Evolutionary conservation across 2,329 filamentous ascomycete genomes (phyloP), one percentile per base, ranked within the genome.

Genomic region (Cladosporium sp.): DNA sequence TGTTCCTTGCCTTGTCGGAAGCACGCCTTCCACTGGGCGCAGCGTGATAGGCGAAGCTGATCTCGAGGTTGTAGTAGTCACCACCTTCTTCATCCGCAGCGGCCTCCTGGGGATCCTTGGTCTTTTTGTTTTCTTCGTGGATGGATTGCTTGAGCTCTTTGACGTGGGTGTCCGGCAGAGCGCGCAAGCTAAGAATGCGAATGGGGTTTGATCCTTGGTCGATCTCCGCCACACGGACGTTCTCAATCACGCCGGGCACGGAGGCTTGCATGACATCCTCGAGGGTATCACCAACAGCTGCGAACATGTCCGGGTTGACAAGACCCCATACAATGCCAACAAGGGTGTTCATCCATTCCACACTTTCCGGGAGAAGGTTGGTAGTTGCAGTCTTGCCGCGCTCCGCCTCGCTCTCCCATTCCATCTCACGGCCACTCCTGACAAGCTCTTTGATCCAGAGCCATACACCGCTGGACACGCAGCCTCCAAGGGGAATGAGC

Each of bases 241-340:
- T 94, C 72, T 97, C 92, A 64, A 99, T 92, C 39, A 97, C 78
- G 1, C 88, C 86, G 0, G 94, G 94, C 0, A 97, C 89, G 0
- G 91, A 96, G 19, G 92, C 93, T 72, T 95, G 92, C 93, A 97
- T 97, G 65, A 97, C 89, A 72, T 97, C 93, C 75, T 94, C 90
- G 5, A 94, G 83, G 12, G 90, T 97, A 70, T 97, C 94, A n/a
- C 92, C 92, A 8, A 97, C 84, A 5, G 85, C 84, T n/a, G 85
- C 80, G 73, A 99, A 94, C 89, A 97, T 95, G 43, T 97, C 93
- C 0, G 94, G 93, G 69, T 97, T 95, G 63, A 97, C 87, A 3
- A 97, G 78, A 0, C 90, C 89, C 94, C 94, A 99, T 43, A 94
- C 82, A 42, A 96, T 84, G 1, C 84, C 84, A 3, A 97, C 75